Conservation (phyloP, 1,284 basidiomycete genomes). For the Fomitiporia mediterranea region DNA sequence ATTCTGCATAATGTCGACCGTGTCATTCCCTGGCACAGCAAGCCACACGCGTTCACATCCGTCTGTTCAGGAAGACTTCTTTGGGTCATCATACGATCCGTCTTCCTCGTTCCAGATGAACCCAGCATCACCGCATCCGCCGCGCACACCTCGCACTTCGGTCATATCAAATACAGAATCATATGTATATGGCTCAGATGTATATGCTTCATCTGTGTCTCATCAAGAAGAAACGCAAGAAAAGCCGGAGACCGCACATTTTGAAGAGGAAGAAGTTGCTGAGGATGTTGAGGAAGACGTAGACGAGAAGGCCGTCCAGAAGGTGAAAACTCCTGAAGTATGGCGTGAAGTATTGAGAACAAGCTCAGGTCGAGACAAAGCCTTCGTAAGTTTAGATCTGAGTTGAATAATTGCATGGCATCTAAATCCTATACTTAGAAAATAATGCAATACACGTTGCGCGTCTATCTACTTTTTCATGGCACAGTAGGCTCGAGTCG, state of each 20-base stretch:
- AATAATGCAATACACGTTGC: slow-evolving; percentile 76
- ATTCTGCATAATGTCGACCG: slow-evolving; percentile 34
- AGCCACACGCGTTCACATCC: slow-evolving; percentile 29
- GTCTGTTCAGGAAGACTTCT: slow-evolving; percentile 36
- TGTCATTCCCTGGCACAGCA: slow-evolving; percentile 34
- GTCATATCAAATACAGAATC: slow-evolving; percentile 34
- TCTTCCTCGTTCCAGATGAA: slow-evolving; percentile 68
- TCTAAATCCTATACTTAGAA: slow-evolving; percentile 43
- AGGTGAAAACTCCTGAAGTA: slow-evolving; percentile 55
- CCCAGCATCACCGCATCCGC: slow-evolving; percentile 69
- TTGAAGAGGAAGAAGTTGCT: slow-evolving; percentile 27
- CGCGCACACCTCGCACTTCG: slow-evolving; percentile 63
- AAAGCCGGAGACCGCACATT: slow-evolving; percentile 33
- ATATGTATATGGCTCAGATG: slow-evolving; percentile 31
- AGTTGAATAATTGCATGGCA: slow-evolving; percentile 7
- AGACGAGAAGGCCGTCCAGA: slow-evolving; percentile 36
- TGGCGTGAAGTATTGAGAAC: slow-evolving; percentile 74
- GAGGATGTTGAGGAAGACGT: slow-evolving; percentile 20
- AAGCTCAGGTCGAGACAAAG: slow-evolving; percentile 74
- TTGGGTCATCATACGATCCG: slow-evolving; percentile 39
- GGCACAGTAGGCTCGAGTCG: slow-evolving; percentile 41
- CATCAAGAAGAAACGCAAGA: slow-evolving; percentile 32
- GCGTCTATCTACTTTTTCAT: slow-evolving; percentile 69
- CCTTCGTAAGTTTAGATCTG: slow-evolving; percentile 53
- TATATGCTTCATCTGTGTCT: slow-evolving; percentile 25